Evolutionary conservation across 2,329 filamentous ascomycete species (phyloP).

Genomic region (Fusarium kyushuense): DNA sequence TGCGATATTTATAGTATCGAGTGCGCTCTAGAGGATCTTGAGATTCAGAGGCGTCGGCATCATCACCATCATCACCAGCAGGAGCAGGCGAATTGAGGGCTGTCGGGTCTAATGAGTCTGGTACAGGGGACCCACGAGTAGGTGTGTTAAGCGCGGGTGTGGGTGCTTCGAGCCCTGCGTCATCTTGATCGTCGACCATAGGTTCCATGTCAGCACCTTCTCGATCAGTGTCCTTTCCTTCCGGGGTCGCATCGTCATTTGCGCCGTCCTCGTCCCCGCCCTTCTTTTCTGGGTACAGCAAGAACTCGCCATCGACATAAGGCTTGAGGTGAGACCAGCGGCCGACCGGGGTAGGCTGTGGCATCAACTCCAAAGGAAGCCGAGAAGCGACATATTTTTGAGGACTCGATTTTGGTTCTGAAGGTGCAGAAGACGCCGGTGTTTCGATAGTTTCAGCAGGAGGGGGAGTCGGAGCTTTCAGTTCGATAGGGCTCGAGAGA

Average conservation of each 20-base stretch:
- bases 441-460: slow-evolving; percentile 34
- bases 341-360: slow-evolving; percentile 50
- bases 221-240: slow-evolving; percentile 50
- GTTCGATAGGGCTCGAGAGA: slow-evolving; percentile 35
- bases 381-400: slow-evolving; percentile 31
- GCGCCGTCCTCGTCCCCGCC: slow-evolving; percentile 50
- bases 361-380: slow-evolving; percentile 35
- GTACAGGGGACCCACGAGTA: slow-evolving; percentile 54
- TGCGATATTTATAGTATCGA: slow-evolving; percentile 60
- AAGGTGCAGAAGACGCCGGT: slow-evolving; percentile 35
- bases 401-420: slow-evolving; percentile 42
- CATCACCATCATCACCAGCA: slow-evolving; percentile 53
- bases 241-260: slow-evolving; percentile 49
- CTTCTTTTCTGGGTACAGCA: slow-evolving; percentile 56
- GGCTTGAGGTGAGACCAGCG: slow-evolving; percentile 57
- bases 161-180: slow-evolving; percentile 50
- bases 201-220: slow-evolving; percentile 50
- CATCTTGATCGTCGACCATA: slow-evolving; percentile 52
- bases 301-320: slow-evolving; percentile 56
- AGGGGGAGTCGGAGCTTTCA: slow-evolving; percentile 36
- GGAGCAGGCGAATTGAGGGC: slow-evolving; percentile 55
- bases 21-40: slow-evolving; percentile 50
- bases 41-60: slow-evolving; percentile 53
- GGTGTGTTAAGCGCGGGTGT: slow-evolving; percentile 57
- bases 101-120: slow-evolving; percentile 55